Conservation (phyloP, 768 basidiomycete genomes). For the Floccularia luteovirens region DNA sequence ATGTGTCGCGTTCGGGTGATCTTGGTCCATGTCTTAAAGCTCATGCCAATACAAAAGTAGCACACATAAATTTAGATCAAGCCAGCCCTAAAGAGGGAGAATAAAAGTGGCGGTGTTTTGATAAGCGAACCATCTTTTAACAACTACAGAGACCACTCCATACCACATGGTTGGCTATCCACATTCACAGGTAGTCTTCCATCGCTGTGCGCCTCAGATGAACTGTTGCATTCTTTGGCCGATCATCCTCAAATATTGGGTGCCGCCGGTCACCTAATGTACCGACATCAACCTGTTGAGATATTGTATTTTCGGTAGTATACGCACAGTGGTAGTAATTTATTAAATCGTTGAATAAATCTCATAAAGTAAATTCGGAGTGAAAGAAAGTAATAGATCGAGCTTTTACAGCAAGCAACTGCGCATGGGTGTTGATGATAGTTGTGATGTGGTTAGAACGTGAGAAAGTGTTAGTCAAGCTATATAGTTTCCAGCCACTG, state of each 20-base stretch:
- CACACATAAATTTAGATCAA: background rate
- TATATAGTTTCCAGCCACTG: slow-evolving; percentile 37
- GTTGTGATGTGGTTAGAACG: background rate
- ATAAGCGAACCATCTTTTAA: slow-evolving; percentile 48
- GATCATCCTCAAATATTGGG: slow-evolving; percentile 39
- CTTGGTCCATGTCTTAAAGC: background rate
- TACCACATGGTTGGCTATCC: slow-evolving; percentile 52
- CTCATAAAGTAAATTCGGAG: background rate
- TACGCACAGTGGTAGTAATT: background rate
- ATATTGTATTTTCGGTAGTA: background rate
- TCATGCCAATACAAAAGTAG: background rate
- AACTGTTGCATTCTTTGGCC: slow-evolving; percentile 55
- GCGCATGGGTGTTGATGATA: background rate
- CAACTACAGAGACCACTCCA: slow-evolving; percentile 44
- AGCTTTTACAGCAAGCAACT: too few relatives aligned
- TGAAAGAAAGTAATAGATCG: too few relatives aligned
- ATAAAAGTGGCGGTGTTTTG: slow-evolving; percentile 6
- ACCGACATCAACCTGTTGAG: slow-evolving; percentile 21
- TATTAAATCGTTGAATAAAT: background rate
- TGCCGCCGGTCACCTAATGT: slow-evolving; percentile 60
- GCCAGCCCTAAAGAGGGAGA: slow-evolving; percentile 39
- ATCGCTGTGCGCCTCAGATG: slow-evolving; percentile 55
- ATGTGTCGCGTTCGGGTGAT: background rate
- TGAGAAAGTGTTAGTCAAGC: slow-evolving; percentile 30
- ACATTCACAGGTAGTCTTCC: slow-evolving; percentile 34